Conservation (phyloP, 2,329 filamentous ascomycete species). For the Calonectria hawksworthii region DNA sequence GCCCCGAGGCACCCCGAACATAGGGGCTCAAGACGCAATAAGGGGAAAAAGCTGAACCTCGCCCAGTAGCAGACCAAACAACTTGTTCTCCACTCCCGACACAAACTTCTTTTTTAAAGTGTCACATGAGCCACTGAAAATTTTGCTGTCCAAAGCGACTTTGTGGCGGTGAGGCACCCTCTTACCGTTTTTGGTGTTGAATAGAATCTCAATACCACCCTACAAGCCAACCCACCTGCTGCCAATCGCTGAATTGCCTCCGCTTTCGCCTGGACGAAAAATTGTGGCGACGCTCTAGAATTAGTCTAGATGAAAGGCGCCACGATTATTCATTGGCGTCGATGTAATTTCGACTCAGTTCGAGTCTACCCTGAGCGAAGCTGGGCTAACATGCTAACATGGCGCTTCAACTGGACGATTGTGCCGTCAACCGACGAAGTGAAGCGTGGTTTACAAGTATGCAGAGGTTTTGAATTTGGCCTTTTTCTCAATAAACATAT, state of each 20-base stretch:
- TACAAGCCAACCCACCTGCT: neutral
- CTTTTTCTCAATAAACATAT: neutral
- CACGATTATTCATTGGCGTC: too few species aligned
- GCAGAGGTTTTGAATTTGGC: too few species aligned
- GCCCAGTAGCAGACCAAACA: neutral
- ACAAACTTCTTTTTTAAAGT: neutral
- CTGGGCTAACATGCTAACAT: neutral
- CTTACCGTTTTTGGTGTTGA: slow-evolving; percentile 3
- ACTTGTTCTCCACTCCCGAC: neutral
- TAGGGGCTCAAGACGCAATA: too few species aligned
- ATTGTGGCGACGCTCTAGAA: neutral
- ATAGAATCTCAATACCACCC: slow-evolving; percentile 7
- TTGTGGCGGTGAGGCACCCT: neutral
- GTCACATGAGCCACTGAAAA: neutral
- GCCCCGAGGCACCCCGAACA: neutral
- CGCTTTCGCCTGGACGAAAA: neutral
- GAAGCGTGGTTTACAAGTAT: neutral
- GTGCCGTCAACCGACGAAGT: neutral
- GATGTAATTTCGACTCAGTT: neutral
- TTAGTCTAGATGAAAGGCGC: neutral
- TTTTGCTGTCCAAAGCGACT: neutral
- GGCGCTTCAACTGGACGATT: neutral
- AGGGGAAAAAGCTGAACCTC: neutral
- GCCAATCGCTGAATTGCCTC: neutral
- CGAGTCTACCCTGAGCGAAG: neutral